A percentile compares a stretch with the other conserved stretches of the same genome.
These are phyloP conservation scores for Saccharomycopsis javanensis DNA, from an alignment of 805 yeast genomes.

Conservation along the genomic window DNA sequence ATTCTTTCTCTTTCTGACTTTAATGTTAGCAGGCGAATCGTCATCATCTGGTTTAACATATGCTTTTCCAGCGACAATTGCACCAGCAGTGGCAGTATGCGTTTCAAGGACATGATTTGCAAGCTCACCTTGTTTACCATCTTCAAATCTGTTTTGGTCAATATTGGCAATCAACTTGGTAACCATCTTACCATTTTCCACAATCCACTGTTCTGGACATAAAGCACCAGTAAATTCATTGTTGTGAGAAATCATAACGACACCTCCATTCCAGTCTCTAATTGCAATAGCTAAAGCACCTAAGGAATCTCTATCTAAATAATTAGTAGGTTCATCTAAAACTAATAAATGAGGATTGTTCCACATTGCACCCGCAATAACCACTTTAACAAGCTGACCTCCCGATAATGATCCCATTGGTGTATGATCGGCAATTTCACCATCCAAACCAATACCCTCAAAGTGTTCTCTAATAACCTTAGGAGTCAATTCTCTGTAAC, in stretches of 20 bases:
- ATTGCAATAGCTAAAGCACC: conserved; percentile 97
- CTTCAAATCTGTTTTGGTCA: conserved; percentile 75
- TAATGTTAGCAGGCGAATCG: conserved; percentile 93
- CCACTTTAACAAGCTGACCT: conserved; percentile 96
- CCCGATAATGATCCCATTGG: conserved; percentile 95
- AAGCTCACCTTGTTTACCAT: conserved; percentile 54
- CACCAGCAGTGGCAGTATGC: conserved; percentile 38
- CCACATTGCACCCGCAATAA: conserved; percentile 99
- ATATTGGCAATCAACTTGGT: conserved; percentile 73
- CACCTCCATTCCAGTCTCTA: conserved; percentile 98
- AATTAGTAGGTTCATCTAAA: conserved; percentile 96
- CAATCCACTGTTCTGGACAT: conserved; percentile 98
- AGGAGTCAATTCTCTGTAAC: conserved; percentile 90
- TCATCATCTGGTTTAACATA: conserved; percentile 42
- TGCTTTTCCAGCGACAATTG: conserved; percentile 25
- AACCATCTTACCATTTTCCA: conserved; percentile 82
- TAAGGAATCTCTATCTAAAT: conserved; percentile 92
- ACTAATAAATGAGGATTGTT: conserved; percentile 95
- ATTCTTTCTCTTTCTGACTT: conserved; percentile 88
- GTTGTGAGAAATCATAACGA: conserved; percentile 96
- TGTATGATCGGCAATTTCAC: conserved; percentile 97
- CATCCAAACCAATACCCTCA: conserved; percentile 94
- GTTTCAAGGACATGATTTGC: conserved; percentile 37
- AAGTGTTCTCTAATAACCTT: conserved; percentile 91
- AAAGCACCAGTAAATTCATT: conserved; percentile 94